Evolutionary conservation across 306 rosid species (phyloP).

Genomic region (Arachis stenosperma): DNA sequence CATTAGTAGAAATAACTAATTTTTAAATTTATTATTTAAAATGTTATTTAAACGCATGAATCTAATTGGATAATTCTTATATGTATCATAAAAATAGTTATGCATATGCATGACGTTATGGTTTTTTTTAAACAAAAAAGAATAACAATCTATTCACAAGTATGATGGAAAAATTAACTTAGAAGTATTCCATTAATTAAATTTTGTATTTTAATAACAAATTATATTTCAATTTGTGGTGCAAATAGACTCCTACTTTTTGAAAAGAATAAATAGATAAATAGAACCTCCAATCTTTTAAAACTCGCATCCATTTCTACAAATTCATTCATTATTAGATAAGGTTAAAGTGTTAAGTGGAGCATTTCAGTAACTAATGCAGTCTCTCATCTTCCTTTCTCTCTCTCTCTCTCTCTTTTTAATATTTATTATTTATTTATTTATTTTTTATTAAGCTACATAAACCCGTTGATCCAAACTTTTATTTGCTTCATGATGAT

Average conservation of each 20-base stretch:
- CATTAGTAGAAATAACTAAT: too few relatives aligned
- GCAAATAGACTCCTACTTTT: too few relatives aligned
- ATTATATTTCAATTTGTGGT: not conserved
- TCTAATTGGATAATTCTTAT: not conserved
- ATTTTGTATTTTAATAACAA: too few relatives aligned
- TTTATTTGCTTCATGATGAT: conserved; percentile 7
- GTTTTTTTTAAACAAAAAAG: too few relatives aligned
- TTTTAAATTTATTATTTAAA: not conserved
- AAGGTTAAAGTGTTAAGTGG: not conserved
- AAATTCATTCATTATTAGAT: not conserved
- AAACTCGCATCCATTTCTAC: not conserved
- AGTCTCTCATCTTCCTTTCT: too few relatives aligned
- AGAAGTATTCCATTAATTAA: not conserved
- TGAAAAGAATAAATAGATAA: not conserved
- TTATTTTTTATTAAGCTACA: not conserved
- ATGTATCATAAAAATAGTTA: not conserved
- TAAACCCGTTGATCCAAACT: conserved; percentile 4
- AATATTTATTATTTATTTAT: not conserved
- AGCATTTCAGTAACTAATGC: not conserved
- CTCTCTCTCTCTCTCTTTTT: too few relatives aligned
- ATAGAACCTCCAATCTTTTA: too few relatives aligned
- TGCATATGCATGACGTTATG: too few relatives aligned
- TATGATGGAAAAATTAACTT: not conserved
- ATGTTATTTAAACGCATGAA: not conserved
- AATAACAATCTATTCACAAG: not conserved